Base-by-base conservation (phyloP, 768 basidiomycete species). In the Auriscalpium microsporum region DNA sequence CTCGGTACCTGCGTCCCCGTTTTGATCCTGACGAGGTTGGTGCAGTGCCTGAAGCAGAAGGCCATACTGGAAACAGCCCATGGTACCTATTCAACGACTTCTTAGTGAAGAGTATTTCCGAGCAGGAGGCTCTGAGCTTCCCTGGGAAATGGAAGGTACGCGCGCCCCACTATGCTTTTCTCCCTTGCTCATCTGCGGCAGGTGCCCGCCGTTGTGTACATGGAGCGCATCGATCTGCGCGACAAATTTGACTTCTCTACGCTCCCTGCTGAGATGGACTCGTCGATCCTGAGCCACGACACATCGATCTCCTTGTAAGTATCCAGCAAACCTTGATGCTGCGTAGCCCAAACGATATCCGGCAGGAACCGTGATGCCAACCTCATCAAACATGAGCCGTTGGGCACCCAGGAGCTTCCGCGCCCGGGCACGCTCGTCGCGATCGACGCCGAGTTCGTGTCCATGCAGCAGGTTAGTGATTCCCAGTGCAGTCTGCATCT, bases 81-180 rank as follows among this genome's bases (percentile, higher is more conserved):
- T 99, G 96, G 96, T 87, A 87, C 63, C 69, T 98, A 53, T 98
- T 98, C 82, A 99, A 99, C 65, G 96, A 99, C 65, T 99, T 99
- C 65, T 77, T 84, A 1, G 96, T 99, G 11, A 76, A 77, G 48
- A 89, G 90, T 54, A 82, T 97, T 34, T 74, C 86, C 2, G 89
- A 95, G 69, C 78, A 84, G 36, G 94, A 97, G 62, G 95, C 90
- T 1, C 70, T 98, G 56, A 84, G 86, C 63, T 94, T 96, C 65
- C 83, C 87, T 9, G 84, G 78, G n/a, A 77, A 75, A 47, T 99
- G 95, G 95, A 99, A 99, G 81, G 94, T 88, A 33, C 34, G 78
- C 28, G 28, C 28, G 28, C 28, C 28, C 7, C 28, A 7, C 28
- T 4, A 28, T 28, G 5, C 5, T 4, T 28, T 2, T 9, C 16